Conservation (phyloP, 495 filamentous ascomycete genomes). For the Pseudotulostoma volvatum region DNA sequence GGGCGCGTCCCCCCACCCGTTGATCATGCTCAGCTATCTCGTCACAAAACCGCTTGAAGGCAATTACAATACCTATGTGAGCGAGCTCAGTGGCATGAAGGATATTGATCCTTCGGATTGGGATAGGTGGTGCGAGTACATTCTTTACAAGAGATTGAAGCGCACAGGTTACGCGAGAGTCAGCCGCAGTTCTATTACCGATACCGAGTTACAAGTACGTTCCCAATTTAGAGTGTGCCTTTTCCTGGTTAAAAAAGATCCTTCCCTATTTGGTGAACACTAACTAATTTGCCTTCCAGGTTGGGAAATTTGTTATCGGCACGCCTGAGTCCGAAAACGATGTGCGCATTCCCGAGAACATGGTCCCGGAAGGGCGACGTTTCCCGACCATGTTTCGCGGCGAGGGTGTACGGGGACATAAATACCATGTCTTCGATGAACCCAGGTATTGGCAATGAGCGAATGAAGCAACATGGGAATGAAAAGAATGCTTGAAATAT, state of each 20-base stretch:
- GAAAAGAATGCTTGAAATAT: no score
- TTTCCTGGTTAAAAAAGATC: neutral
- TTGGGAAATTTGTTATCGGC: conserved; percentile 89
- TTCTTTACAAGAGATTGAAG: conserved; percentile 80
- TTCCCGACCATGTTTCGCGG: conserved; percentile 86
- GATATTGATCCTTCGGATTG: conserved; percentile 89
- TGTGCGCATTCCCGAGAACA: conserved; percentile 42
- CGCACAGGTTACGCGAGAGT: conserved; percentile 82
- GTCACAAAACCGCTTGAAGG: conserved; percentile 81
- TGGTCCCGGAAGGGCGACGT: conserved; percentile 55
- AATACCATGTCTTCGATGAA: conserved; percentile 92
- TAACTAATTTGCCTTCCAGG: conserved; percentile 24
- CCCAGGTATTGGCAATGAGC: conserved; percentile 57
- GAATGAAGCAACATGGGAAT: no score
- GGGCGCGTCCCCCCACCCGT: conserved; percentile 63
- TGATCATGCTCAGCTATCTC: conserved; percentile 79
- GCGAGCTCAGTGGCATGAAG: conserved; percentile 72
- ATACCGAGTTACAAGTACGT: conserved; percentile 84
- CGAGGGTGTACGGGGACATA: conserved; percentile 72
- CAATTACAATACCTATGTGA: conserved; percentile 95
- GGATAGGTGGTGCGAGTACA: conserved; percentile 99
- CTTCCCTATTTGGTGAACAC: conserved; percentile 5
- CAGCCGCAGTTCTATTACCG: conserved; percentile 79
- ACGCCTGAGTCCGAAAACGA: conserved; percentile 42
- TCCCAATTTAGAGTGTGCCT: neutral